A percentile compares a stretch with the other conserved stretches of the same genome.
These are phyloP conservation scores for Didymosphaeria variabile DNA, from an alignment of 2,329 filamentous ascomycete genomes.

Conservation along the genomic window DNA sequence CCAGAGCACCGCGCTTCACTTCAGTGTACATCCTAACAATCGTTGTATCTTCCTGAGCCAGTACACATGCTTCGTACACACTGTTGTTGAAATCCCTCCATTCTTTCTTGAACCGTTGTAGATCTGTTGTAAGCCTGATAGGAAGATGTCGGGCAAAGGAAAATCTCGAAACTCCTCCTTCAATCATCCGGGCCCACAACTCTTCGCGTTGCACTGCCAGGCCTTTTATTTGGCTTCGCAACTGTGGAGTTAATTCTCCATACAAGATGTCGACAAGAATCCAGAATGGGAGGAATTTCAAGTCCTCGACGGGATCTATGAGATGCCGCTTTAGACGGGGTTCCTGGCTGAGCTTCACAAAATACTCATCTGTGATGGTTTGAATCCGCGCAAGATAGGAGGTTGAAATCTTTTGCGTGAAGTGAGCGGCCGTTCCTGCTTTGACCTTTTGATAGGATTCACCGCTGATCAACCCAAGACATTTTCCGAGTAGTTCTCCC, in stretches of 20 bases:
- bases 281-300: constrained; percentile 51
- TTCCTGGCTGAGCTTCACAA: constrained; percentile 13
- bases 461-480: constrained; percentile 54
- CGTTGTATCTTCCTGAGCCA: background rate
- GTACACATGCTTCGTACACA: constrained; percentile 14
- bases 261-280: constrained; percentile 53
- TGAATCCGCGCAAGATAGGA: constrained; percentile 15
- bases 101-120: constrained; percentile 24
- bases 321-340: too few species aligned
- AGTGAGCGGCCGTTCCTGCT: constrained; percentile 28
- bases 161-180: constrained; percentile 48
- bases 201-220: constrained; percentile 41
- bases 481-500: constrained; percentile 54
- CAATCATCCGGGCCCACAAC: constrained; percentile 48
- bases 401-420: constrained; percentile 20
- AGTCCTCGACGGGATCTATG: constrained; percentile 39
- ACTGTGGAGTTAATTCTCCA: constrained; percentile 37
- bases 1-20: background rate
- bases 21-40: constrained; percentile 26
- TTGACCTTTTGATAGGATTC: constrained; percentile 40
- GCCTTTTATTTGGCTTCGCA: constrained; percentile 32
- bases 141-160: constrained; percentile 38
- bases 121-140: constrained; percentile 31
- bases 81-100: constrained; percentile 47
- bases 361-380: constrained; percentile 10